Conservation (phyloP, 768 basidiomycete species). For the Lactifluus hygrophoroides region DNA sequence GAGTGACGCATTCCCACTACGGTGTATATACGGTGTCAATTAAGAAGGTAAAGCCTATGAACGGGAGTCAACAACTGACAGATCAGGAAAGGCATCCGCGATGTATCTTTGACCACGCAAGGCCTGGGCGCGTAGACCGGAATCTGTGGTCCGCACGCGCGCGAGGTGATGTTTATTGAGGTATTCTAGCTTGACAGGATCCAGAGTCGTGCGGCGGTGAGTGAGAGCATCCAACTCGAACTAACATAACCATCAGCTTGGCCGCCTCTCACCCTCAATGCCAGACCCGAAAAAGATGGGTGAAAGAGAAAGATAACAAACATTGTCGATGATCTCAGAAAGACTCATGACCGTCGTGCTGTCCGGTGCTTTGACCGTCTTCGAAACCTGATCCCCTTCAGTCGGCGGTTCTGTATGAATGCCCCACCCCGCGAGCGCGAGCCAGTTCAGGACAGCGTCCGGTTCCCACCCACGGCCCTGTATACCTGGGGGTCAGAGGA, state of each 20-base stretch:
- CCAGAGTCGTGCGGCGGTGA: constrained; percentile 76
- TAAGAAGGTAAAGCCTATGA: neutral
- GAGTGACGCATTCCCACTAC: neutral
- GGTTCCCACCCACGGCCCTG: constrained; percentile 89
- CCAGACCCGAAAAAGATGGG: too few species aligned
- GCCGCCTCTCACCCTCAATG: too few species aligned
- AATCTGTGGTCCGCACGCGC: constrained; percentile 40
- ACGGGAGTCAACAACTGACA: constrained; percentile 31
- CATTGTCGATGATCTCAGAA: constrained; percentile 58
- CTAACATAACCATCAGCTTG: constrained; percentile 32
- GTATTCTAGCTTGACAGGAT: constrained; percentile 71
- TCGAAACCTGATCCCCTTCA: constrained; percentile 22
- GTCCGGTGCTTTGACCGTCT: constrained; percentile 40
- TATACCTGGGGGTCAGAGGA: neutral
- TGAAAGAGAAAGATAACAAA: constrained; percentile 23
- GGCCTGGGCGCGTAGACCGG: constrained; percentile 47
- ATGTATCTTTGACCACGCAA: constrained; percentile 43
- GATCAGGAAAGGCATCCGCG: constrained; percentile 49
- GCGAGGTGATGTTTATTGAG: constrained; percentile 84
- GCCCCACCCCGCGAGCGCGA: constrained; percentile 93
- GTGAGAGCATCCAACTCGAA: constrained; percentile 75
- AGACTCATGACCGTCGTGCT: constrained; percentile 56
- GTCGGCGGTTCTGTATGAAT: constrained; percentile 34
- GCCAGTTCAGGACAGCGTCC: constrained; percentile 82
- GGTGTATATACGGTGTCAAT: neutral